Percentiles rank a stretch among this genome's conserved stretches.
These are phyloP conservation scores for Alternaria sp. DNA, from an alignment of 2,329 filamentous ascomycete genomes.

Conservation along the genomic window DNA sequence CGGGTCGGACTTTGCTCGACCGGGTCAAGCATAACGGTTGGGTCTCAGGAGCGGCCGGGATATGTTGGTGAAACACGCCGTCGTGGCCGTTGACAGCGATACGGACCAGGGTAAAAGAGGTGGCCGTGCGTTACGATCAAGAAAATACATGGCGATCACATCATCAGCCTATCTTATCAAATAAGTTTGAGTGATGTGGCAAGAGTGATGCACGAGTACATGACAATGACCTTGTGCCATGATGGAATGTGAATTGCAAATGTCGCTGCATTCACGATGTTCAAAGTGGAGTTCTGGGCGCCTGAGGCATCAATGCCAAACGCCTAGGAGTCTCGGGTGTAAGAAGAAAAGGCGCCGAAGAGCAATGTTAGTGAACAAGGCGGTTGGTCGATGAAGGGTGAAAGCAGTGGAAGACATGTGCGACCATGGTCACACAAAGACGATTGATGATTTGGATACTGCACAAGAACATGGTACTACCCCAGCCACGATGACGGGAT, in stretches of 20 bases:
- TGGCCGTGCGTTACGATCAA: constrained; percentile 31
- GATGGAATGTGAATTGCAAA: constrained; percentile 3
- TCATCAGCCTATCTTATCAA: neutral
- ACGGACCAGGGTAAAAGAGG: constrained; percentile 20
- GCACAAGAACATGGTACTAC: constrained; percentile 32
- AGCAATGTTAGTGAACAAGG: constrained; percentile 5
- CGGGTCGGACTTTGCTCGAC: constrained; percentile 9
- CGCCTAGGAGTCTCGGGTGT: constrained; percentile 40
- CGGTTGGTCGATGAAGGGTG: constrained; percentile 1
- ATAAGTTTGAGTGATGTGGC: neutral
- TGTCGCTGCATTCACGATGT: neutral
- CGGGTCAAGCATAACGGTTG: constrained; percentile 15
- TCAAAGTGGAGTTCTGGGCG: constrained; percentile 3
- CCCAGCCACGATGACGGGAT: constrained; percentile 40
- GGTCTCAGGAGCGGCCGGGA: constrained; percentile 26
- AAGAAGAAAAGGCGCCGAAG: constrained; percentile 5
- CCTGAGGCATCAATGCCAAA: constrained; percentile 40
- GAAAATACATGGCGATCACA: constrained; percentile 5
- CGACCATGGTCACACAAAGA: constrained; percentile 11
- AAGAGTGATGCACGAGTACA: constrained; percentile 1
- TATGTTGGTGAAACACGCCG: constrained; percentile 38
- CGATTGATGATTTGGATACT: constrained; percentile 12
- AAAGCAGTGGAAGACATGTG: neutral
- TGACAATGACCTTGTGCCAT: neutral
- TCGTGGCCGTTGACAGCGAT: constrained; percentile 21